These are phyloP conservation scores for Incumbomyces delicatus DNA, from an alignment of 2,329 filamentous ascomycete genomes.

Conservation along the genomic window DNA sequence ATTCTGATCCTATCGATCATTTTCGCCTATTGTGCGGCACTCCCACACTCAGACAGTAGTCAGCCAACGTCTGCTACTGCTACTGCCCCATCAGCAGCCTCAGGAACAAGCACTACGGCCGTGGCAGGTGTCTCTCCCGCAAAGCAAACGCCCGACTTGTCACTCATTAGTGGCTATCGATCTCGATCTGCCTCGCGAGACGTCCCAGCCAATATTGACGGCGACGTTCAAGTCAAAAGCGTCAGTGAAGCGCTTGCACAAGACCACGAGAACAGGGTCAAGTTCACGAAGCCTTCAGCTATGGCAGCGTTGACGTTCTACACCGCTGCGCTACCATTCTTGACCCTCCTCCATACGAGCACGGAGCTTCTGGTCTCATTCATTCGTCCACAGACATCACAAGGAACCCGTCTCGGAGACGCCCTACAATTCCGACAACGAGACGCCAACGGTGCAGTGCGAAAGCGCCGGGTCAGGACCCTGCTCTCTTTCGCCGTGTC, in stretches of 20 bases:
- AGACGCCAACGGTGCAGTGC: background rate
- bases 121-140: background rate
- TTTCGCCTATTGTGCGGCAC: constrained; percentile 20
- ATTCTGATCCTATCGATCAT: constrained; percentile 17
- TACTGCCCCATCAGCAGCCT: constrained; percentile 11
- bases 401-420: background rate
- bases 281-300: background rate
- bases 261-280: background rate
- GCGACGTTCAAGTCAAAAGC: background rate
- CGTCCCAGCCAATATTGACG: background rate
- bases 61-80: background rate
- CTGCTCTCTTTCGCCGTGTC: constrained; percentile 12
- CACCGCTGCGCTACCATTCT: constrained; percentile 12
- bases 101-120: constrained; percentile 10
- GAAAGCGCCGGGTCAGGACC: constrained; percentile 19
- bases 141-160: background rate
- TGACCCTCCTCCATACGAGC: constrained; percentile 11
- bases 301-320: constrained; percentile 16
- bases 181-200: background rate
- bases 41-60: constrained; percentile 16
- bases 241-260: background rate
- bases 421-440: background rate
- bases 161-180: background rate
- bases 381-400: background rate
- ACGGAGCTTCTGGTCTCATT: constrained; percentile 13